Evolutionary conservation across 306 rosid species (phyloP).

Genomic region (Malus domestica): DNA sequence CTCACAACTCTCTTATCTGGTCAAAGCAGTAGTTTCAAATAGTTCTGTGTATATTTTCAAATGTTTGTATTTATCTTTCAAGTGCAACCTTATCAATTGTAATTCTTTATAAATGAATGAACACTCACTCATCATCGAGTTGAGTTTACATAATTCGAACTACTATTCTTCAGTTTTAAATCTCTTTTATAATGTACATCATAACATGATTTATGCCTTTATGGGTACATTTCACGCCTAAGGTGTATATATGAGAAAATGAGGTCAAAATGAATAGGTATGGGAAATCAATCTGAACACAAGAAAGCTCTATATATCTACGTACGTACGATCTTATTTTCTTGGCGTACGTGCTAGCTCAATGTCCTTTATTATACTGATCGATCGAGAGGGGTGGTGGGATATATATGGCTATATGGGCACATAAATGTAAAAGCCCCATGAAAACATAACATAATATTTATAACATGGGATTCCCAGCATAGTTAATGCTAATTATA

Average conservation of each 20-base stretch:
- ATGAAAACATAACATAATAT: background rate
- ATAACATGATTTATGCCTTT: too few relatives aligned
- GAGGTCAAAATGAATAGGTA: background rate
- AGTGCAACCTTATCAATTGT: too few relatives aligned
- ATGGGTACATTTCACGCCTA: too few relatives aligned
- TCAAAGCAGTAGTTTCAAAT: too few relatives aligned
- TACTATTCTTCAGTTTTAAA: too few relatives aligned
- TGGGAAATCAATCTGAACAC: background rate
- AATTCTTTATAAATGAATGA: too few relatives aligned
- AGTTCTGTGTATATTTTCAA: too few relatives aligned
- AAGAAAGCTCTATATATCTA: background rate
- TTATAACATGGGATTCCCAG: background rate
- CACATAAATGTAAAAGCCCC: background rate
- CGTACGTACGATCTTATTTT: background rate
- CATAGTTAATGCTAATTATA: background rate
- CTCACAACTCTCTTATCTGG: too few relatives aligned
- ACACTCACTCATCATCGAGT: too few relatives aligned
- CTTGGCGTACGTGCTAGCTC: background rate
- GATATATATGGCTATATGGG: background rate
- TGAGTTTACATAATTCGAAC: too few relatives aligned
- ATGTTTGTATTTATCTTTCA: too few relatives aligned
- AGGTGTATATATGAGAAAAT: background rate
- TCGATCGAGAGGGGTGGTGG: background rate
- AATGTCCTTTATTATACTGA: background rate
- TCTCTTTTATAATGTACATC: too few relatives aligned